Base-by-base conservation (phyloP, 345 rosid genomes). In the Excoecaria cochinchinensis region DNA sequence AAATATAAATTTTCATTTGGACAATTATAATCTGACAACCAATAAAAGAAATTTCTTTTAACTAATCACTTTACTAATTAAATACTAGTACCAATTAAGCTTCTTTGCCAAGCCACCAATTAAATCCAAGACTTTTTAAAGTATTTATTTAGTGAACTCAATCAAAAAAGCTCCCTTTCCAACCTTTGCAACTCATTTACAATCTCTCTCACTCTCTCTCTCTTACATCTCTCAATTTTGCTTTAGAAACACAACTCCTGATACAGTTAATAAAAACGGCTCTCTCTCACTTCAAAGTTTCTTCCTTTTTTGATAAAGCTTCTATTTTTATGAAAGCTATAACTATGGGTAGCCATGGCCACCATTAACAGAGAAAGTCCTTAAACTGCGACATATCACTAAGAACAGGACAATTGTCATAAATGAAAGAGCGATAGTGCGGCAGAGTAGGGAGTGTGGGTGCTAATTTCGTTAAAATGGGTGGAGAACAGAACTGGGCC, bases 401-500 rank as follows among this genome's bases (percentile, higher is more conserved):
- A 69, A 69, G 72, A 69, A 46, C 4, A 19, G 47, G 73, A 17
- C 22, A 57, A 3, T 60, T 44, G 14, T 42, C 13, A 17, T 31
- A 19, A 52, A 38, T 52, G 48, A 51, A n/a, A 17, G 73, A 58
- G n/a, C 42, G 53, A 22, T n/a, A 17, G 39, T 16, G 4, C 47
- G 44, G 31, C 47, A 47, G 24, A 21, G 39, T 3, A 47, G 3
- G 36, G 58, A 31, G n/a, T 22, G 21, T n/a, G 13, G 15, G 56
- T 22, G n/a, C 9, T 53, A 9, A 39, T 42, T 42, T 42, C 6
- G 51, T 11, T 16, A 17, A 9, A 59, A 80, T 79, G 82, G 76
- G 78, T 39, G 68, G 22, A 59, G 76, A 71, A 10, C 73, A 66
- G 63, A 42, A 69, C 24, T 79, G 82, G 82, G 60, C 24, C 11